These are phyloP conservation scores for Auricularia sp. DNA, from an alignment of 768 basidiomycete species.

Conservation along the genomic window DNA sequence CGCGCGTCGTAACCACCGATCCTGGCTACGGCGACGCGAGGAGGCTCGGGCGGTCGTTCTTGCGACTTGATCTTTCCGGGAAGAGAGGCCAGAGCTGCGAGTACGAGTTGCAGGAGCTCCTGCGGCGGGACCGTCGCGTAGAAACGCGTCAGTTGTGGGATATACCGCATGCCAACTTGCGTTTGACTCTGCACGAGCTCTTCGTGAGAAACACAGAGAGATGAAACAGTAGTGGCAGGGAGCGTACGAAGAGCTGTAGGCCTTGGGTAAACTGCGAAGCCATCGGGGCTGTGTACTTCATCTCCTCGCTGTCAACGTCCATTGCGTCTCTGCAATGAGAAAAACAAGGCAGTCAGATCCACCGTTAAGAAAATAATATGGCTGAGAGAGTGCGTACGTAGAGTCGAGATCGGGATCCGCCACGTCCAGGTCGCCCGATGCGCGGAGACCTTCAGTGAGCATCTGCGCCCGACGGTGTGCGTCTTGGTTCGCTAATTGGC, in stretches of 20 bases:
- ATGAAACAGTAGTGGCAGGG: slow-evolving; percentile 1
- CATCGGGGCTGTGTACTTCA: slow-evolving; percentile 47
- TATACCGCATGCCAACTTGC: slow-evolving; percentile 60
- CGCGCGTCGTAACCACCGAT: slow-evolving; percentile 64
- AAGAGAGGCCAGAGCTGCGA: slow-evolving; percentile 38
- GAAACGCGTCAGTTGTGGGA: slow-evolving; percentile 71
- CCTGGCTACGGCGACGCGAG: slow-evolving; percentile 29
- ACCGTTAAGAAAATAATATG: too few relatives aligned
- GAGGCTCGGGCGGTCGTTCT: slow-evolving; percentile 1
- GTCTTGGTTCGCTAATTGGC: slow-evolving; percentile 51
- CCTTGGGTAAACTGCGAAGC: slow-evolving; percentile 70
- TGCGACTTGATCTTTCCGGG: slow-evolving; percentile 30
- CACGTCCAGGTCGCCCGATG: slow-evolving; percentile 64
- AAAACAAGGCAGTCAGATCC: background rate
- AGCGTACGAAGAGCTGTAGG: slow-evolving; percentile 72
- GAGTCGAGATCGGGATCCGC: slow-evolving; percentile 44
- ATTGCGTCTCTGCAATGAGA: slow-evolving; percentile 11
- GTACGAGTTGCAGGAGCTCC: slow-evolving; percentile 41
- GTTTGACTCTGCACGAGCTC: slow-evolving; percentile 61
- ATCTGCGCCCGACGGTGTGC: slow-evolving; percentile 50
- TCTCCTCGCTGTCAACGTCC: slow-evolving; percentile 48
- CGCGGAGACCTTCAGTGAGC: slow-evolving; percentile 56
- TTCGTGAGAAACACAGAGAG: background rate
- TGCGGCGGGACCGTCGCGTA: slow-evolving; percentile 51
- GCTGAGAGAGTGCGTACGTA: slow-evolving; percentile 19